A percentile compares a stretch with the other conserved stretches of the same genome.
phyloP scores from a whole-genome alignment of 345 rosid genomes.

The Ceriops decandra region DNA sequence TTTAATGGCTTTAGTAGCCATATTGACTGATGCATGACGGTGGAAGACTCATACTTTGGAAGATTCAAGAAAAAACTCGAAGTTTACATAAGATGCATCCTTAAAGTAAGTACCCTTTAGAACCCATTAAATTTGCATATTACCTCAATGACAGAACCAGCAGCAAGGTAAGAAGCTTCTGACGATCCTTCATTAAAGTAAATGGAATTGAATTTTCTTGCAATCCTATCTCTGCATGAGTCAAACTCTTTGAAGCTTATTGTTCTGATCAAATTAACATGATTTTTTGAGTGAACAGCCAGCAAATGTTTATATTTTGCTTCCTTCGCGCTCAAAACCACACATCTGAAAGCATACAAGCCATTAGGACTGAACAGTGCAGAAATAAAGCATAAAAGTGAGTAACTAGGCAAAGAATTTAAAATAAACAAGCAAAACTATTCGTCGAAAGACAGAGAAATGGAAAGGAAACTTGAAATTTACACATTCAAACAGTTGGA shows the following conservation, averaged over 20 bases:
- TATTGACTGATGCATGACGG: background rate
- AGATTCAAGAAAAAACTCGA: no score
- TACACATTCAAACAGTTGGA: no score
- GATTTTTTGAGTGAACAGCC: constrained; percentile 58
- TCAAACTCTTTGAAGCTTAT: constrained; percentile 60
- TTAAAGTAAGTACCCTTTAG: background rate
- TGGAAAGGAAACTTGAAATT: no score
- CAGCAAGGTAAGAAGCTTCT: constrained; percentile 81
- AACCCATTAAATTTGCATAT: background rate
- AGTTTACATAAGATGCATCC: background rate
- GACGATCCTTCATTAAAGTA: constrained; percentile 83
- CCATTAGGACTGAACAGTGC: background rate
- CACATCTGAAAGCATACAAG: constrained; percentile 52
- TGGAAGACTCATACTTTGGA: no score
- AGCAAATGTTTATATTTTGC: constrained; percentile 57
- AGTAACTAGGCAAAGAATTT: background rate
- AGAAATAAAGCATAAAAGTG: background rate
- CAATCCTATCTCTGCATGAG: constrained; percentile 45
- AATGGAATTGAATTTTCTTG: constrained; percentile 65
- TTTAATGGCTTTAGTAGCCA: background rate
- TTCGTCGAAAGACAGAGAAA: no score
- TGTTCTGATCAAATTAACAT: constrained; percentile 57
- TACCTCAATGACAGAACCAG: constrained; percentile 88
- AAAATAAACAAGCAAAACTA: background rate
- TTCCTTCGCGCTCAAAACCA: constrained; percentile 57